Conservation (phyloP, 495 filamentous ascomycete genomes). For the Trichoderma virens region DNA sequence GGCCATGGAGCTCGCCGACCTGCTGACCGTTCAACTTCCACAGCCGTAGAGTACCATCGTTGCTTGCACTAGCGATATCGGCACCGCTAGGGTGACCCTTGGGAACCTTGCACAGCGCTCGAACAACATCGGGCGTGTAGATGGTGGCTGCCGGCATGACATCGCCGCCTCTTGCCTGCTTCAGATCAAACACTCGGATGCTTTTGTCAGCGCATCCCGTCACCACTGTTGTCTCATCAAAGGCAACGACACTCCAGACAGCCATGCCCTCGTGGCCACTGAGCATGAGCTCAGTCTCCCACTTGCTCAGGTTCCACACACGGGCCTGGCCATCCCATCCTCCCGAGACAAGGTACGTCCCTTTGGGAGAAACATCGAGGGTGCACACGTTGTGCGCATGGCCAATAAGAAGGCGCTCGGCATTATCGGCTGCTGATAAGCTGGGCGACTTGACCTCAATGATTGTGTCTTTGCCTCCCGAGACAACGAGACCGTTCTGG, state of each 20-base stretch:
- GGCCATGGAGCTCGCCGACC: conserved; percentile 69
- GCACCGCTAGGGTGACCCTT: conserved; percentile 61
- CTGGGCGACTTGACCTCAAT: conserved; percentile 78
- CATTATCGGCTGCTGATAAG: conserved; percentile 56
- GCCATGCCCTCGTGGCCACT: conserved; percentile 63
- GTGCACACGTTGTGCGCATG: conserved; percentile 83
- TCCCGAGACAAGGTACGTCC: conserved; percentile 74
- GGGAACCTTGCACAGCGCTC: conserved; percentile 79
- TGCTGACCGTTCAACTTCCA: conserved; percentile 72
- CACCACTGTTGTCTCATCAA: conserved; percentile 70
- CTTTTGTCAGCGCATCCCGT: conserved; percentile 88
- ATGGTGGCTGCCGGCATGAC: conserved; percentile 71
- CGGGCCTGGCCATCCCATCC: conserved; percentile 87
- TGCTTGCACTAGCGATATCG: conserved; percentile 81
- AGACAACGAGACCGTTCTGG: conserved; percentile 76
- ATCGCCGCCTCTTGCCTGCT: conserved; percentile 63
- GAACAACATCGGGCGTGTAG: conserved; percentile 72
- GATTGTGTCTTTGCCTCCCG: conserved; percentile 81
- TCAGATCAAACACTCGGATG: conserved; percentile 69
- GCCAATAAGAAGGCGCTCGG: conserved; percentile 77
- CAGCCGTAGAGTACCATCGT: conserved; percentile 76
- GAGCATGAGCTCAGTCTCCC: conserved; percentile 64
- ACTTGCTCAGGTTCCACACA: conserved; percentile 67
- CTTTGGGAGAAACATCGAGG: conserved; percentile 65
- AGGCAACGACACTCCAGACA: conserved; percentile 86